Conservation (phyloP, 352 stramenopile species). For the Phytophthora macrochlamydospora region DNA sequence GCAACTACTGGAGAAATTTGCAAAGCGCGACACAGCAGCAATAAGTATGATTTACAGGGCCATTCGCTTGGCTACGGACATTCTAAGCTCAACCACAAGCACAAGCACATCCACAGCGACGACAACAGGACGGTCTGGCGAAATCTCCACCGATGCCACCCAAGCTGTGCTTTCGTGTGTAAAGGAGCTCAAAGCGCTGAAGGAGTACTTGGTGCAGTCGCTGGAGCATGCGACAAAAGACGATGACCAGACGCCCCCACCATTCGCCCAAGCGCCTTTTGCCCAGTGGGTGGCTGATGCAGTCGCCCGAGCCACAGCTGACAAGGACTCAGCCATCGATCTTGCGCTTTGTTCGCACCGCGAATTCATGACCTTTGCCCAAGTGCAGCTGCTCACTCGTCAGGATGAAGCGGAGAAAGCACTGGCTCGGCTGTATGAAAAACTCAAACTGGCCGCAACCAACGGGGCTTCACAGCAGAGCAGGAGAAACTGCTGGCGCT, state of each 20-base stretch:
- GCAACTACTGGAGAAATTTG: conserved; percentile 54
- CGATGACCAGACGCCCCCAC: conserved; percentile 13
- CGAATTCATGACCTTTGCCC: conserved; percentile 55
- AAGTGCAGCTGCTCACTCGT: conserved; percentile 40
- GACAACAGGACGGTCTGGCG: neutral
- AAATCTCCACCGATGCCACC: conserved; percentile 62
- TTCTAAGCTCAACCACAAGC: conserved; percentile 47
- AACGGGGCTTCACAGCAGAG: conserved; percentile 39
- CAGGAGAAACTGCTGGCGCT: conserved; percentile 47
- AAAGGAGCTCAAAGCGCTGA: conserved; percentile 75
- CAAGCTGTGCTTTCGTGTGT: conserved; percentile 67
- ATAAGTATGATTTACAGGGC: conserved; percentile 69
- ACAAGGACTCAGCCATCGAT: conserved; percentile 60
- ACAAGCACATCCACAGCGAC: neutral
- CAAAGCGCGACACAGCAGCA: conserved; percentile 60
- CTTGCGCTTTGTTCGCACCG: conserved; percentile 60
- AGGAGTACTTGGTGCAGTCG: conserved; percentile 68
- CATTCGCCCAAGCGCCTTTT: conserved; percentile 18
- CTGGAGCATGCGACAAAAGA: conserved; percentile 51
- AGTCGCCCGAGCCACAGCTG: conserved; percentile 24
- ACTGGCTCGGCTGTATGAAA: conserved; percentile 31
- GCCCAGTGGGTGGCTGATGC: conserved; percentile 27
- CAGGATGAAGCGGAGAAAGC: conserved; percentile 29
- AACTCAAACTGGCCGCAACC: conserved; percentile 31
- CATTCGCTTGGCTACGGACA: conserved; percentile 71